phyloP scores from a whole-genome alignment of 768 basidiomycete genomes.

The Coprinopsis marcescibilis region DNA sequence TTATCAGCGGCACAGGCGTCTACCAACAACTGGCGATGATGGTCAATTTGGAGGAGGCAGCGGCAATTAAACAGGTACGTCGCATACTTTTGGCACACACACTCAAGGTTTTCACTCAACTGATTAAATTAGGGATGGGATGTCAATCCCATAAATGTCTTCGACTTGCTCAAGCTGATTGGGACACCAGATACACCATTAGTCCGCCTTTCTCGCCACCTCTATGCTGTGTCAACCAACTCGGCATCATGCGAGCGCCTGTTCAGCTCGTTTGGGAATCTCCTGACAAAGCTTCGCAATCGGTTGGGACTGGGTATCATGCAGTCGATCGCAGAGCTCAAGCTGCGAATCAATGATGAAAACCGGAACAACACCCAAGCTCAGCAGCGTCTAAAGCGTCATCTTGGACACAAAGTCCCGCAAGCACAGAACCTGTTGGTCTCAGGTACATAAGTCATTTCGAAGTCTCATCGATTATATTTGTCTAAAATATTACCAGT shows the following conservation, averaged over 20 bases:
- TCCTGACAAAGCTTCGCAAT: conserved; percentile 18
- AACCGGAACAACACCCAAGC: background rate
- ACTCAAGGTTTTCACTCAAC: background rate
- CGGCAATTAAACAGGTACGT: background rate
- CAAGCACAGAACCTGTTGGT: no score
- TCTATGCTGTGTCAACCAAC: conserved; percentile 21
- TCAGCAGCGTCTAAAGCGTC: background rate
- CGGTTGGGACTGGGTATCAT: background rate
- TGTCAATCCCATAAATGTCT: conserved; percentile 14
- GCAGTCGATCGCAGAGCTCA: background rate
- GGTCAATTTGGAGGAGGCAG: no score
- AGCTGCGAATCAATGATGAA: background rate
- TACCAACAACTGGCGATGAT: no score
- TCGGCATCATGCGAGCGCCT: conserved; percentile 25
- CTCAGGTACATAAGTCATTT: no score
- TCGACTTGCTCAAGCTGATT: conserved; percentile 15
- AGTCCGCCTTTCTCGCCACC: conserved; percentile 17
- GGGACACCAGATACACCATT: conserved; percentile 15
- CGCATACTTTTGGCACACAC: background rate
- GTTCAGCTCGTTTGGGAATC: conserved; percentile 24
- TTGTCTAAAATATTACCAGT: no score
- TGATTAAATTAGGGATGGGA: background rate
- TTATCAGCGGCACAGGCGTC: no score
- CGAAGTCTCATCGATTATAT: no score
- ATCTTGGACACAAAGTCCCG: no score